Percentiles rank a stretch among this genome's conserved stretches.
Conservation (phyloP, 768 basidiomycete species). For the Podaxis mareebaensis region DNA sequence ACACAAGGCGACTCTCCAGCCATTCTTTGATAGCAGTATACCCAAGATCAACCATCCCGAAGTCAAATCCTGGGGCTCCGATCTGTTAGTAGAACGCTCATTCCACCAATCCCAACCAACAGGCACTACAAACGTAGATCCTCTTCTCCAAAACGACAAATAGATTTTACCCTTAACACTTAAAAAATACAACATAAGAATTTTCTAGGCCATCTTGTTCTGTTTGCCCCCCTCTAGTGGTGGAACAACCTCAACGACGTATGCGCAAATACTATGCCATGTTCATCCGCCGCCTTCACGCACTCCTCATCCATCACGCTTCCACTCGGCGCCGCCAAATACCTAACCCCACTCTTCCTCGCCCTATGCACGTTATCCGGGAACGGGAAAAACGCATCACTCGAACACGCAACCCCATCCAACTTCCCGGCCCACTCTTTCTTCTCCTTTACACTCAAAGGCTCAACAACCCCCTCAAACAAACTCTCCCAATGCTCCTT, state of each 20-base stretch:
- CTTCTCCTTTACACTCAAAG: constrained; percentile 70
- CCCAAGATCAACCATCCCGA: constrained; percentile 73
- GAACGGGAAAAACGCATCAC: constrained; percentile 99
- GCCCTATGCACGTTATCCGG: constrained; percentile 96
- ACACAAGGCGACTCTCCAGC: constrained; percentile 53
- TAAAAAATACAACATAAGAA: background rate
- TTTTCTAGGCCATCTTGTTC: background rate
- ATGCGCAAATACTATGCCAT: constrained; percentile 88
- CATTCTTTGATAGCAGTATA: constrained; percentile 81
- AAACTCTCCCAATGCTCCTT: constrained; percentile 87
- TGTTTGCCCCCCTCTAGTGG: constrained; percentile 46
- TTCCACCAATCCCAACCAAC: no score
- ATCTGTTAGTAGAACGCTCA: constrained; percentile 50
- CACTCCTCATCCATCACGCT: constrained; percentile 98
- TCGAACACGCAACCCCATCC: constrained; percentile 88
- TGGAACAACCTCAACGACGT: constrained; percentile 90
- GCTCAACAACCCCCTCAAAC: constrained; percentile 71
- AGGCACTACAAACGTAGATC: no score
- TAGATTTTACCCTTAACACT: background rate
- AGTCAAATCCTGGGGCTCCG: constrained; percentile 68
- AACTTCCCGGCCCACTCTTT: constrained; percentile 72
- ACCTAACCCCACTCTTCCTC: constrained; percentile 86
- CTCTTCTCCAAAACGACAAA: background rate
- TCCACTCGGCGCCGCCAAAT: constrained; percentile 89
- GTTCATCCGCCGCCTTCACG: constrained; percentile 95